phyloP scores from a whole-genome alignment of 768 basidiomycete species.

The Tricholomella constricta region DNA sequence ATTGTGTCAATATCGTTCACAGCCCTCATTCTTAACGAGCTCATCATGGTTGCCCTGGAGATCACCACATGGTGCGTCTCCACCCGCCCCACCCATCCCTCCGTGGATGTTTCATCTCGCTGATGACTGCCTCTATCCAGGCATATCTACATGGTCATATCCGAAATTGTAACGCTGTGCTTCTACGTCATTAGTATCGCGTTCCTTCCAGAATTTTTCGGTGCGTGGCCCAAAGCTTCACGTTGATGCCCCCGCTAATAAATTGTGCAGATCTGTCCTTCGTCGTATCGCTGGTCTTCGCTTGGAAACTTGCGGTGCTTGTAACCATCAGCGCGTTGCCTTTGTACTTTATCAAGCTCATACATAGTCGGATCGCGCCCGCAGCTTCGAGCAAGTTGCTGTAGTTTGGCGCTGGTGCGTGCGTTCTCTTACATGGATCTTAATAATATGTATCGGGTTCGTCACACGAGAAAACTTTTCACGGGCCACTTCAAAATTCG shows the following conservation, averaged over 20 bases:
- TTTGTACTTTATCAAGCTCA: conserved; percentile 85
- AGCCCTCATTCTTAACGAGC: conserved; percentile 91
- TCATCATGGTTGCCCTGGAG: conserved; percentile 98
- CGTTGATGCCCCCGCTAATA: conserved; percentile 6
- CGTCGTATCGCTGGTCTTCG: conserved; percentile 84
- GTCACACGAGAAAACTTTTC: conserved; percentile 7
- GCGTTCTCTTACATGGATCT: background rate
- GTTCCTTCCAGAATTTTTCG: conserved; percentile 96
- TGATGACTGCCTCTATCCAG: conserved; percentile 38
- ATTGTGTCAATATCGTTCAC: conserved; percentile 99
- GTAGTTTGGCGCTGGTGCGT: conserved; percentile 32
- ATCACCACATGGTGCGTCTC: conserved; percentile 89
- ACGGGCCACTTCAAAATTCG: background rate
- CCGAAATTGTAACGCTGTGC: conserved; percentile 85
- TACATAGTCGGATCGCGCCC: conserved; percentile 84
- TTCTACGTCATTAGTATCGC: conserved; percentile 91
- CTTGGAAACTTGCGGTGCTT: conserved; percentile 94
- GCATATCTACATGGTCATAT: conserved; percentile 95
- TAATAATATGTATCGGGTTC: conserved; percentile 6
- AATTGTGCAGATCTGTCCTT: conserved; percentile 77
- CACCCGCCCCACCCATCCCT: background rate
- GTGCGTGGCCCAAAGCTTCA: conserved; percentile 46
- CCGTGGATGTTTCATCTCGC: background rate
- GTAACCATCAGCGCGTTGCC: conserved; percentile 94
- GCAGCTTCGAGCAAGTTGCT: conserved; percentile 92